phyloP scores from a whole-genome alignment of 345 rosid species.

The Salix caprea region DNA sequence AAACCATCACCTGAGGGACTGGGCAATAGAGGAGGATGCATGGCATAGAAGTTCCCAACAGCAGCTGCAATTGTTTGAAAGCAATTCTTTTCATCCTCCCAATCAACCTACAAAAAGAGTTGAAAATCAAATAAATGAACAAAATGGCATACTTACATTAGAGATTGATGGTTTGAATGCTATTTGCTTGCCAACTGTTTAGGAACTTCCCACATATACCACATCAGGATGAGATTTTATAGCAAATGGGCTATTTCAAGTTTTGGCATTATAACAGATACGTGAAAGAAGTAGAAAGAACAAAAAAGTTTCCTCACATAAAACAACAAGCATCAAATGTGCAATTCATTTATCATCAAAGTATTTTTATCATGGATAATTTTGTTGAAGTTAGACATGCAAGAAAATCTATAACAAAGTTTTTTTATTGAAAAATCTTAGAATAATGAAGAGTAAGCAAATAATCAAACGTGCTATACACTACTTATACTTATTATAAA shows the following conservation, averaged over 20 bases:
- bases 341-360: too few relatives aligned
- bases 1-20: conserved; percentile 73
- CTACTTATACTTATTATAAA: too few relatives aligned
- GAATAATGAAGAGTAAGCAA: not conserved
- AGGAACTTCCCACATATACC: not conserved
- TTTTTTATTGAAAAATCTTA: not conserved
- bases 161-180: not conserved
- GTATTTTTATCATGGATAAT: too few relatives aligned
- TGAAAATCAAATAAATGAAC: conserved; percentile 5
- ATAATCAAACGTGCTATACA: too few relatives aligned
- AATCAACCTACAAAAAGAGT: conserved; percentile 55
- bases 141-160: not conserved
- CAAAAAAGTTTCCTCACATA: too few relatives aligned
- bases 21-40: conserved; percentile 91
- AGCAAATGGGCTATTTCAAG: too few relatives aligned
- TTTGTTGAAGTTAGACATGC: not conserved
- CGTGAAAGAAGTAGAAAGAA: too few relatives aligned
- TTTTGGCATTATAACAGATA: too few relatives aligned
- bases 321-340: too few relatives aligned
- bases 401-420: too few relatives aligned
- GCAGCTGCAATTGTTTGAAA: conserved; percentile 85
- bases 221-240: not conserved
- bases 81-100: conserved; percentile 85
- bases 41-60: conserved; percentile 80
- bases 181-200: not conserved